Conservation (phyloP, 208 protist genomes). For the Trypanosomatidae sp. region DNA sequence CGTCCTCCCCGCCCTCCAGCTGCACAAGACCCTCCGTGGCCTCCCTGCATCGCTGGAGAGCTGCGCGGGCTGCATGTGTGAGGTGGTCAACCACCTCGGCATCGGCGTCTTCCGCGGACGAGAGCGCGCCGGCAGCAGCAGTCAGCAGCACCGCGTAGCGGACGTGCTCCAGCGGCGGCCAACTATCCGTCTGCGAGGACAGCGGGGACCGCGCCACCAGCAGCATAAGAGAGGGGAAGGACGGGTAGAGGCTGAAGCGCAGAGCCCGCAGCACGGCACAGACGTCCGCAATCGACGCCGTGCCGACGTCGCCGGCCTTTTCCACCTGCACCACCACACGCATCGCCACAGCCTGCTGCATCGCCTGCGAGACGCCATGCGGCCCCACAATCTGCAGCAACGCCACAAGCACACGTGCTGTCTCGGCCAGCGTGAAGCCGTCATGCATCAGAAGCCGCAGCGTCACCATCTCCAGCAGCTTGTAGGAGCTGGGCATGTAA, state of each 20-base stretch:
- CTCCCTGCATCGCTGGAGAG: not conserved
- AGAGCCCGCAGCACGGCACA: conserved; percentile 19
- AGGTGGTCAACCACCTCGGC: not conserved
- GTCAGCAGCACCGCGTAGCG: conserved; percentile 25
- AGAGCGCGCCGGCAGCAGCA: conserved; percentile 4
- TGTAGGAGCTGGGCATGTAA: conserved; percentile 50
- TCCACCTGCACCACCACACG: conserved; percentile 22
- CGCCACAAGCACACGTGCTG: conserved; percentile 36
- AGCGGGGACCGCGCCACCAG: conserved; percentile 19
- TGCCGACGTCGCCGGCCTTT: too few species aligned
- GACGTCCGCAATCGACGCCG: not conserved
- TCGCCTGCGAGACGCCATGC: conserved; percentile 33
- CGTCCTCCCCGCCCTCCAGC: conserved; percentile 3
- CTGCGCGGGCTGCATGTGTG: not conserved
- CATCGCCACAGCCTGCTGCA: conserved; percentile 49
- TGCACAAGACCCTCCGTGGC: not conserved
- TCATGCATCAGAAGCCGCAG: conserved; percentile 39
- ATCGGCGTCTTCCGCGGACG: conserved; percentile 2
- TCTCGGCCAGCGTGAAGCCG: conserved; percentile 26
- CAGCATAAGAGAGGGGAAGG: conserved; percentile 21
- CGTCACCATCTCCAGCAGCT: conserved; percentile 69
- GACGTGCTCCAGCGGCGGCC: conserved; percentile 9
- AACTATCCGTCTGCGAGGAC: not conserved
- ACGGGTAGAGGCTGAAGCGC: conserved; percentile 27
- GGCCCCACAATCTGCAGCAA: conserved; percentile 40